Evolutionary conservation across 176 grass and related monocot genomes (phyloP).

Genomic region (Pontederia paniculata): DNA sequence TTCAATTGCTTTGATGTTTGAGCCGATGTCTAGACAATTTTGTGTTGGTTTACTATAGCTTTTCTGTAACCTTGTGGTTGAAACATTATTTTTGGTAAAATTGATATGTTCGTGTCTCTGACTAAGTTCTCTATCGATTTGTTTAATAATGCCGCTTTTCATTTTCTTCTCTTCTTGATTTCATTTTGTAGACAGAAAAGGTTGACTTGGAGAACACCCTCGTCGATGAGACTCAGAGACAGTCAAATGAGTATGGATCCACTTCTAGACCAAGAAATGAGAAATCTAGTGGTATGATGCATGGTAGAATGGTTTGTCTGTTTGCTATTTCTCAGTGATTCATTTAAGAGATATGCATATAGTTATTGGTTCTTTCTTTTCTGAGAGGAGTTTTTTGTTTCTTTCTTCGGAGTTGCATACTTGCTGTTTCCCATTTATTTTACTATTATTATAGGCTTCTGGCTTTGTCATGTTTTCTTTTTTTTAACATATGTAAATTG

Average conservation of each 20-base stretch:
- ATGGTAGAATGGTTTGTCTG: slow-evolving; percentile 29
- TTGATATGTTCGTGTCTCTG: too few species aligned
- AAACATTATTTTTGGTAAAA: too few species aligned
- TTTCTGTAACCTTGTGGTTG: too few species aligned
- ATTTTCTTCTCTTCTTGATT: slow-evolving; percentile 16
- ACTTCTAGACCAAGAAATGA: slow-evolving; percentile 82
- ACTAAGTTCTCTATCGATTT: too few species aligned
- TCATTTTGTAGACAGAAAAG: slow-evolving; percentile 93
- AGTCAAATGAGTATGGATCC: slow-evolving; percentile 73
- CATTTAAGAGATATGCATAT: not conserved
- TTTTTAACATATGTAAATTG: too few species aligned
- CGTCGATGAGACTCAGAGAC: slow-evolving; percentile 95
- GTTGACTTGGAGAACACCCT: slow-evolving; percentile 99
- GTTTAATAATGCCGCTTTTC: too few species aligned
- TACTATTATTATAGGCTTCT: too few species aligned
- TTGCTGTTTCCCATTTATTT: not conserved
- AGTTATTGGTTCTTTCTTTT: not conserved
- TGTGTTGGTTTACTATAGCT: too few species aligned
- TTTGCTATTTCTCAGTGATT: slow-evolving; percentile 11
- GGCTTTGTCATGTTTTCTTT: too few species aligned
- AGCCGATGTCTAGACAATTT: too few species aligned
- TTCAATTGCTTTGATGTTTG: too few species aligned
- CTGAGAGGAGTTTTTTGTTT: not conserved
- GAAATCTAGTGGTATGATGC: slow-evolving; percentile 86
- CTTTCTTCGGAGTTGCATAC: not conserved